phyloP scores from a whole-genome alignment of 1,139 yeast species.

The Sugiyamaella japonica region DNA sequence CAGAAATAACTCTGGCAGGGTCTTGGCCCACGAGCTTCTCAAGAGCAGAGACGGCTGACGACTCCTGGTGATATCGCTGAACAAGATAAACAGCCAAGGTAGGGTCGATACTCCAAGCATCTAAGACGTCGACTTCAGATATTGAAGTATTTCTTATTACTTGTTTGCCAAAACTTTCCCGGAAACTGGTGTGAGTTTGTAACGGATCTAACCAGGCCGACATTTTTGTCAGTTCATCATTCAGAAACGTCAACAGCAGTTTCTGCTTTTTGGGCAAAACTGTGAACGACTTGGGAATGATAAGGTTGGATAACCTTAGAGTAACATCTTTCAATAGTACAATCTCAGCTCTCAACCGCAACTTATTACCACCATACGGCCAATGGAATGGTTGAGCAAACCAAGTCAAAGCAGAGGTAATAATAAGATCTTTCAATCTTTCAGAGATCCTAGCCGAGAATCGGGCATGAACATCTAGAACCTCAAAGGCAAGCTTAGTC shows the following conservation, averaged over 20 bases:
- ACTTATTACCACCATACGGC: slow-evolving; percentile 83
- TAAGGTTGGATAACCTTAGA: slow-evolving; percentile 23
- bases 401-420: slow-evolving; percentile 78
- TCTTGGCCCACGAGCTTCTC: slow-evolving; percentile 50
- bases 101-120: slow-evolving; percentile 71
- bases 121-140: slow-evolving; percentile 37
- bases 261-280: slow-evolving; percentile 41
- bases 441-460: slow-evolving; percentile 41
- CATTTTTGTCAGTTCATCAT: slow-evolving; percentile 71
- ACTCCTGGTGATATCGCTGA: slow-evolving; percentile 51
- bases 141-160: slow-evolving; percentile 19
- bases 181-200: slow-evolving; percentile 45
- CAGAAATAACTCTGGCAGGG: slow-evolving; percentile 63
- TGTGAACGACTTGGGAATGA: slow-evolving; percentile 14
- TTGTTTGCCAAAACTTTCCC: slow-evolving; percentile 28
- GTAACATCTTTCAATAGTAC: slow-evolving; percentile 47
- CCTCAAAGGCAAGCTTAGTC: slow-evolving; percentile 64
- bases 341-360: slow-evolving; percentile 70
- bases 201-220: slow-evolving; percentile 80
- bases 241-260: slow-evolving; percentile 61
- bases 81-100: slow-evolving; percentile 71
- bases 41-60: slow-evolving; percentile 45
- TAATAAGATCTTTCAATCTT: slow-evolving; percentile 52
- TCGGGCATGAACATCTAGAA: slow-evolving; percentile 55
- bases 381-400: slow-evolving; percentile 62